A percentile compares a stretch with the other conserved stretches of the same genome.
These are phyloP conservation scores for Nakazawaea holstii DNA, from an alignment of 805 yeast genomes.

Conservation along the genomic window DNA sequence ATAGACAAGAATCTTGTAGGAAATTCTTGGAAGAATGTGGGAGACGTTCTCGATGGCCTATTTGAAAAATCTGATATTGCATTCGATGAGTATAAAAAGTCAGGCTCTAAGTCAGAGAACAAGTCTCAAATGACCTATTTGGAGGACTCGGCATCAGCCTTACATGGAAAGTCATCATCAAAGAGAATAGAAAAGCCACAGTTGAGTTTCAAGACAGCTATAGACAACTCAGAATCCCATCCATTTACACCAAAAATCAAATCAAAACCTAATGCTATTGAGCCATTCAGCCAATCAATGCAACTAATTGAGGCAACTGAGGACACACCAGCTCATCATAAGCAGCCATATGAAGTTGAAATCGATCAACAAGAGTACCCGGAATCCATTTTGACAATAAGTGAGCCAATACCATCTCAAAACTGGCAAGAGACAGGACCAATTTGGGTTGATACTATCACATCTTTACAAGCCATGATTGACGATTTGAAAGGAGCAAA, in stretches of 20 bases:
- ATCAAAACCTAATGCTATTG: conserved; percentile 66
- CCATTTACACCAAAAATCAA: conserved; percentile 78
- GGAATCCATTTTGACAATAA: conserved; percentile 33
- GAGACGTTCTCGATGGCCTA: conserved; percentile 59
- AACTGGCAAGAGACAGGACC: conserved; percentile 66
- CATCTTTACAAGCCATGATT: conserved; percentile 49
- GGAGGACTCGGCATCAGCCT: conserved; percentile 33
- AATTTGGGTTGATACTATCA: conserved; percentile 64
- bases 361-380: conserved; percentile 71
- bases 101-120: conserved; percentile 11
- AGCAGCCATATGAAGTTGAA: conserved; percentile 79
- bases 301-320: conserved; percentile 30
- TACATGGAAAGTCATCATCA: conserved; percentile 15
- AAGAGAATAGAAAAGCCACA: conserved; percentile 63
- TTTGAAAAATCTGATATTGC: conserved; percentile 75
- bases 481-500: conserved; percentile 39
- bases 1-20: conserved; percentile 39
- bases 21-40: conserved; percentile 56
- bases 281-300: conserved; percentile 48
- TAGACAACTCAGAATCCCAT: conserved; percentile 61
- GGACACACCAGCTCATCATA: conserved; percentile 52
- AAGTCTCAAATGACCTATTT: conserved; percentile 37
- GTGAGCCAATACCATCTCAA: conserved; percentile 32
- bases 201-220: conserved; percentile 42
- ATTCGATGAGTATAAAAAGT: conserved; percentile 39